Evolutionary conservation across 2,329 filamentous ascomycete species (phyloP), one percentile per base, ranked within the genome.

Genomic region (Metarhizium sp.): DNA sequence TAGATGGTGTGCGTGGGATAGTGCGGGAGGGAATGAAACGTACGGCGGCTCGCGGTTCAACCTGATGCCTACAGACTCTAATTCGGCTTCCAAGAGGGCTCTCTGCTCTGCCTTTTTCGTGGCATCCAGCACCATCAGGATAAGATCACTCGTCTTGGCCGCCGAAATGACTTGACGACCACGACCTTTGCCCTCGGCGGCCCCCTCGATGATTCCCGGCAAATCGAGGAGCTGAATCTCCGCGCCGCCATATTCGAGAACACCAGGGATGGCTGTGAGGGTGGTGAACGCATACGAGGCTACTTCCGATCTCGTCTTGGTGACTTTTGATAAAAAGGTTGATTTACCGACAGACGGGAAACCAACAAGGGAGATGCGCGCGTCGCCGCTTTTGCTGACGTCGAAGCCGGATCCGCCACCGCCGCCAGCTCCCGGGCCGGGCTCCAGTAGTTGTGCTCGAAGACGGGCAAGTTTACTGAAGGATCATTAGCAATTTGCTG

Each of bases 271-370:
- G 40, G 94, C 95, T 10, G 94, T 99, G 48, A 99, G 78, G 1
- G 94, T 99, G 11, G 94, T 99, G 82, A 99, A 99, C 55, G 92
- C 86, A 69, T 99, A 99, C 0, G 94, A 89, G 1, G 94, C 94
- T 32, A 96, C 91, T 70, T 96, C 92, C 52, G 91, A 96, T 67
- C 90, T 91, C 43, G 95, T 99, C 75, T 96, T 97, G 51, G 94
- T 99, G 69, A 99, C 95, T 68, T 97, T 96, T 51, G 92, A 96
- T n/a, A 99, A 72, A 68, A 99, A 97, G 0, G 94, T 99, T 2
- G 94, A 99, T 76, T 99, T 99, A 70, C 94, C 94, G 52, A 99
- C 94, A 0, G 95, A 99, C 0, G 95, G 94, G 65, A 99, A 99
- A n/a, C 94, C 94, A 54, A 99, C 95, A 2, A 99, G 83, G 2